phyloP scores from a whole-genome alignment of 495 filamentous ascomycete genomes.

The Tuber borchii region DNA sequence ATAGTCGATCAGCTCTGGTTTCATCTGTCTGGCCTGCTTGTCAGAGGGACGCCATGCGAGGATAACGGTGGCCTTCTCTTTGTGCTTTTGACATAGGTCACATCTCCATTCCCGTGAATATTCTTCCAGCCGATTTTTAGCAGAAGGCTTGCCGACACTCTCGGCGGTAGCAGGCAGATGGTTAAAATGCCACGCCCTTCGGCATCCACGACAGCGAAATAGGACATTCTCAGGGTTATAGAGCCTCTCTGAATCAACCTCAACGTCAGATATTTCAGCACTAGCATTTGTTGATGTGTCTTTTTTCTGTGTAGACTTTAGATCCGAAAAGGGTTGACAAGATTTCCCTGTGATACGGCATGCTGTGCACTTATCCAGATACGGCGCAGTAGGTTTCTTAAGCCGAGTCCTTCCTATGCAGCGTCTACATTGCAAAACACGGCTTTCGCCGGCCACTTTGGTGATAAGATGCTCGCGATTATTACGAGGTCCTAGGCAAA shows the following conservation, averaged over 20 bases:
- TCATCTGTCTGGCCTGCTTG: conserved; percentile 32
- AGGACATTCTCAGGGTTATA: conserved; percentile 70
- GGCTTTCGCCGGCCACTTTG: conserved; percentile 69
- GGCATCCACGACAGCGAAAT: conserved; percentile 74
- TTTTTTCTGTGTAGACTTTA: conserved; percentile 29
- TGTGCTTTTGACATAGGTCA: conserved; percentile 57
- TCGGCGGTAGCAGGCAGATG: conserved; percentile 58
- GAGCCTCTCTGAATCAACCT: conserved; percentile 55
- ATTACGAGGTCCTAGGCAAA: conserved; percentile 68
- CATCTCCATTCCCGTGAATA: conserved; percentile 67
- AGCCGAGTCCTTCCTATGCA: conserved; percentile 62
- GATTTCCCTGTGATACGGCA: conserved; percentile 59
- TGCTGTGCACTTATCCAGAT: conserved; percentile 60
- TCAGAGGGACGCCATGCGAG: conserved; percentile 76
- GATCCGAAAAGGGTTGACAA: conserved; percentile 59
- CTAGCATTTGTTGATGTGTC: conserved; percentile 4
- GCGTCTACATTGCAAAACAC: conserved; percentile 82
- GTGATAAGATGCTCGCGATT: conserved; percentile 83
- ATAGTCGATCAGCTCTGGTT: conserved; percentile 38
- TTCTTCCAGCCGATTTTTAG: conserved; percentile 52
- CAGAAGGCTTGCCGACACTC: conserved; percentile 43
- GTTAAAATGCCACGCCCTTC: conserved; percentile 71
- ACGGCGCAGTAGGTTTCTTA: conserved; percentile 63
- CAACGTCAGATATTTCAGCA: conserved; percentile 41
- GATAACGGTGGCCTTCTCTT: conserved; percentile 59